phyloP scores from a whole-genome alignment of 257 asterid genomes.

The Nicotiana knightiana region DNA sequence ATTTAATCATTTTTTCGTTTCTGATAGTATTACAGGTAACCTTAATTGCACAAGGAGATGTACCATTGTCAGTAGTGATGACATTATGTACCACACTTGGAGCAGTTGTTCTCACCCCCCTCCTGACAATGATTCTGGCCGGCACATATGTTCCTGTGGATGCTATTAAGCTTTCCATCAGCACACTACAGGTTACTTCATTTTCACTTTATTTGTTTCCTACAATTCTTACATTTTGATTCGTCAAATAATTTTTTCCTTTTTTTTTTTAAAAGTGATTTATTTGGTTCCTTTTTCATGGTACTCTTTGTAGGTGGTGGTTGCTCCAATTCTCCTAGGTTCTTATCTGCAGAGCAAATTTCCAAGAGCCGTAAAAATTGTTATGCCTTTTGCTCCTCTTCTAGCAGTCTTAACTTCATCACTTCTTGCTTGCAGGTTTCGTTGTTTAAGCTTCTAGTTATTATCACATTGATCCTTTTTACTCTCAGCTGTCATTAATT shows the following conservation, averaged over 20 bases:
- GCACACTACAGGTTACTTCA: constrained; percentile 77
- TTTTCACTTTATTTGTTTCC: background rate
- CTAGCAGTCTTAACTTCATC: constrained; percentile 70
- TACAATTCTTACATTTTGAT: background rate
- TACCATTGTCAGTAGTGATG: constrained; percentile 81
- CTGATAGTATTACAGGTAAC: constrained; percentile 76
- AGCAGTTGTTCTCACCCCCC: constrained; percentile 84
- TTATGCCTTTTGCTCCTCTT: constrained; percentile 69
- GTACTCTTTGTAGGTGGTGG: constrained; percentile 62
- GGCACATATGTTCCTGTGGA: constrained; percentile 81
- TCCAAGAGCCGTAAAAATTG: constrained; percentile 47
- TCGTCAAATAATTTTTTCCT: background rate
- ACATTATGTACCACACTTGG: constrained; percentile 81
- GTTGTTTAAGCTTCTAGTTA: background rate
- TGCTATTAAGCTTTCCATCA: constrained; percentile 65
- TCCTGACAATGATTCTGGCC: constrained; percentile 67
- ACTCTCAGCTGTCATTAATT: background rate
- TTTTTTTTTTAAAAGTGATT: background rate
- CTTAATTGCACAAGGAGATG: constrained; percentile 87
- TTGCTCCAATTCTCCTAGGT: constrained; percentile 83
- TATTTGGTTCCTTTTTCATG: background rate
- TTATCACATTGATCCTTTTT: background rate
- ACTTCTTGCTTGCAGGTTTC: constrained; percentile 79
- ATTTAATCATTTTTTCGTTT: constrained; percentile 22
- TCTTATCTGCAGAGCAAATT: constrained; percentile 63